Percentiles rank a stretch among this genome's conserved stretches.
Conservation (phyloP, 192 early-diverging fungal species). For the Coemansia sp. region DNA sequence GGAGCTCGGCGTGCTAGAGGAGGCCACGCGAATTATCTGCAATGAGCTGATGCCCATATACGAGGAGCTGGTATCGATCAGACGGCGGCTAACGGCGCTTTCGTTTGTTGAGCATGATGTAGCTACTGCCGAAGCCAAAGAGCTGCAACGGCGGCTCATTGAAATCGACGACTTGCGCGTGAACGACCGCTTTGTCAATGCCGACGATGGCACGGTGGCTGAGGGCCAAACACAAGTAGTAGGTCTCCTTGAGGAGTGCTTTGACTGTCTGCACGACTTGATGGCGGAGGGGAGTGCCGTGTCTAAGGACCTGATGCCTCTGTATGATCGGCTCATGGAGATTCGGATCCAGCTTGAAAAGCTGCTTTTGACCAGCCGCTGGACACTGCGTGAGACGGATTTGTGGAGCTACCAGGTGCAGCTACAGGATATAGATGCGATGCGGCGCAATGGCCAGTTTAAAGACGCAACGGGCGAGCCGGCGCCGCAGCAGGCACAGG, state of each 20-base stretch:
- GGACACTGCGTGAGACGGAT: constrained; percentile 79
- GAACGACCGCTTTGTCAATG: constrained; percentile 76
- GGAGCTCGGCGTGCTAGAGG: constrained; percentile 49
- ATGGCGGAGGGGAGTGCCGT: constrained; percentile 68
- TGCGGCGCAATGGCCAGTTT: constrained; percentile 84
- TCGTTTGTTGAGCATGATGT: constrained; percentile 35
- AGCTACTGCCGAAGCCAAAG: constrained; percentile 34
- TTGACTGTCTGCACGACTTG: constrained; percentile 78
- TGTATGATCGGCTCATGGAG: constrained; percentile 62
- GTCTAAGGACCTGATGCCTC: constrained; percentile 57
- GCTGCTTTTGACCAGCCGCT: constrained; percentile 69
- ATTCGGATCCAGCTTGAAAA: constrained; percentile 77
- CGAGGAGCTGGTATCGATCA: constrained; percentile 67
- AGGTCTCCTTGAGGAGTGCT: constrained; percentile 75
- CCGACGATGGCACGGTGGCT: constrained; percentile 62
- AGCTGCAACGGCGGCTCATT: constrained; percentile 69
- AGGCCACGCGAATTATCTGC: constrained; percentile 61
- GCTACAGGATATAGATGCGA: constrained; percentile 77
- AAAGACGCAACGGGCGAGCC: constrained; percentile 65
- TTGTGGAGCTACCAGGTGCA: constrained; percentile 74
- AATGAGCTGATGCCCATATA: constrained; percentile 73
- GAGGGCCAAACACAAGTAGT: constrained; percentile 85
- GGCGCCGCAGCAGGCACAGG: constrained; percentile 65
- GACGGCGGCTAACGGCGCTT: constrained; percentile 57
- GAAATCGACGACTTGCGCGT: constrained; percentile 75